Conservation (phyloP, 495 filamentous ascomycete genomes). For the Oleoguttula mirabilis region DNA sequence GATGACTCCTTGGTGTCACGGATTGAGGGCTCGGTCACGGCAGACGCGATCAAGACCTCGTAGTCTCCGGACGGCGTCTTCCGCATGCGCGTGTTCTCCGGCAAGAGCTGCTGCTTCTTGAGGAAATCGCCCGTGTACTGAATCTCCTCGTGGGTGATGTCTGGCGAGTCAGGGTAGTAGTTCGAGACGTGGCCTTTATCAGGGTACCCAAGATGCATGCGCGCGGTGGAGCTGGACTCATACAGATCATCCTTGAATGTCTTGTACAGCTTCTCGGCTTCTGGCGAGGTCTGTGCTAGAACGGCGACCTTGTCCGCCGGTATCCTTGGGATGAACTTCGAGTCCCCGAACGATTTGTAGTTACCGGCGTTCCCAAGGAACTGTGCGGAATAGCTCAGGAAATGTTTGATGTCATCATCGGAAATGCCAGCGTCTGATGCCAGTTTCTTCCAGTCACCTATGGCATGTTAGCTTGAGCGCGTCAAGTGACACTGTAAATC, state of each 20-base stretch:
- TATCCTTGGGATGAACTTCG: slow-evolving; percentile 83
- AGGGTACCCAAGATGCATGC: slow-evolving; percentile 79
- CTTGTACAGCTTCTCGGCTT: slow-evolving; percentile 50
- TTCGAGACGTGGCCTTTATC: slow-evolving; percentile 73
- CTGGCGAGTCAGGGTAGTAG: slow-evolving; percentile 75
- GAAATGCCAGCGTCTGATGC: slow-evolving; percentile 57
- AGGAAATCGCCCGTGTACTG: slow-evolving; percentile 57
- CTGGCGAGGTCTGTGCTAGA: slow-evolving; percentile 51
- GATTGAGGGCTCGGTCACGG: slow-evolving; percentile 41
- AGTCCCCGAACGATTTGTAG: slow-evolving; percentile 92
- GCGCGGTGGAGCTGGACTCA: slow-evolving; percentile 46
- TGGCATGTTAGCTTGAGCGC: neutral
- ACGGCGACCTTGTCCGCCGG: slow-evolving; percentile 52
- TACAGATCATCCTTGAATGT: slow-evolving; percentile 65
- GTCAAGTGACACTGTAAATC: too few relatives aligned
- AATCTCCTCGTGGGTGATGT: slow-evolving; percentile 80
- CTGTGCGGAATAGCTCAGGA: slow-evolving; percentile 76
- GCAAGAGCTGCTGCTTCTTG: slow-evolving; percentile 56
- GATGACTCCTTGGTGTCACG: slow-evolving; percentile 56
- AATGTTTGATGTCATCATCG: slow-evolving; percentile 55
- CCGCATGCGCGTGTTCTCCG: slow-evolving; percentile 79
- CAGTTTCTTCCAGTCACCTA: slow-evolving; percentile 67
- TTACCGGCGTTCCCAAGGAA: slow-evolving; percentile 89
- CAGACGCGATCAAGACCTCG: slow-evolving; percentile 76
- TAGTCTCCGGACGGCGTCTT: slow-evolving; percentile 63